phyloP scores from a whole-genome alignment of 768 basidiomycete species.

The Tylopilus rubrobrunneus region DNA sequence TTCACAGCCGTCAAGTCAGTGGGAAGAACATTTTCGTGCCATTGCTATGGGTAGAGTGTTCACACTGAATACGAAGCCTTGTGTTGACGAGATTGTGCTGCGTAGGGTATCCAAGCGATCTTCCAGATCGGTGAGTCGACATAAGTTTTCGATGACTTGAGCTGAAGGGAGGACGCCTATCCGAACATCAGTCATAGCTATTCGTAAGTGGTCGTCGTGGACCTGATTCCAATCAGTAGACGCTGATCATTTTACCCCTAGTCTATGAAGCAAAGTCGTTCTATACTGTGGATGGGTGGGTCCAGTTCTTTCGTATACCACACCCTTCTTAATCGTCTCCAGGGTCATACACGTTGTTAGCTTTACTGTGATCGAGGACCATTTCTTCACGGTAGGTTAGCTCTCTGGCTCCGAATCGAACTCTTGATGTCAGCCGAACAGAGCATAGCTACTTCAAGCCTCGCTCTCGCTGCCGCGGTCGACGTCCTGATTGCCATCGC shows the following conservation, averaged over 20 bases:
- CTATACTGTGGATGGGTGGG: conserved; percentile 5
- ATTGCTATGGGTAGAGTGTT: conserved; percentile 6
- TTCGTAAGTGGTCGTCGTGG: not conserved
- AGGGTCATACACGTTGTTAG: not conserved
- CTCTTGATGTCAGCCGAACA: no score
- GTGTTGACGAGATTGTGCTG: not conserved
- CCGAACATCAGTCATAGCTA: not conserved
- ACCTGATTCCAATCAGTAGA: not conserved
- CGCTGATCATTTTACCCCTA: not conserved
- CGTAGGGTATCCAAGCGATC: not conserved
- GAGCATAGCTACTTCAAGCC: no score
- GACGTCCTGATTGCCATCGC: no score
- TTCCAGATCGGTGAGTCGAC: conserved; percentile 6
- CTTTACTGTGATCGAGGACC: not conserved
- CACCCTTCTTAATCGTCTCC: not conserved
- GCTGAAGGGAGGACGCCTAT: not conserved
- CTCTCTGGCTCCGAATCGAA: no score
- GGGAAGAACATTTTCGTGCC: conserved; percentile 1
- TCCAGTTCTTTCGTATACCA: not conserved
- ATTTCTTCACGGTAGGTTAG: not conserved
- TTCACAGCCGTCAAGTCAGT: conserved; percentile 3
- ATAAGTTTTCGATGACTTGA: no score
- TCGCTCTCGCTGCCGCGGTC: no score
- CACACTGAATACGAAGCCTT: not conserved
- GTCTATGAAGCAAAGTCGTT: conserved; percentile 3